Base-by-base conservation (phyloP, 1,139 yeast species). In the Candida sanyaensis region DNA sequence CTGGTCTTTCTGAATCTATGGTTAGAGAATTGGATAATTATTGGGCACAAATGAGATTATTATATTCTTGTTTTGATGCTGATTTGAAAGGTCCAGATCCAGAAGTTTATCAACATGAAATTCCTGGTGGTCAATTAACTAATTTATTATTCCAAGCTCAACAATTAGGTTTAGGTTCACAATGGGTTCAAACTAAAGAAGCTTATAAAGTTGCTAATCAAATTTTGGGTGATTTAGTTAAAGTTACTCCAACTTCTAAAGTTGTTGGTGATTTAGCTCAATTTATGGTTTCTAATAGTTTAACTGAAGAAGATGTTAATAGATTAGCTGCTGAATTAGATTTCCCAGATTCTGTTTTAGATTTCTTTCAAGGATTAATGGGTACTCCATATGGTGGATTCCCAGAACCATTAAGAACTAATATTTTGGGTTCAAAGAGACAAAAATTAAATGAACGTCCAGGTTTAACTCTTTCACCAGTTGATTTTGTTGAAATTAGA, bases 361-460 rank as follows among this genome's bases (percentile, higher is more conserved):
- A 95, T 73, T 93, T 93, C 80, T 91, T 93, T 83, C 97, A 95
- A 77, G 99, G 99, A 60, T 80, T 93, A 65, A 93, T 95, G 91
- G 99, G 99, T 65, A 93, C 93, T 61, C 99, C 99, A 60, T 91
- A 89, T 66, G 99, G 99, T 58, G 99, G 99, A 6, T 93, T 95
- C 96, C 99, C 99, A 47, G 99, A 93, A 73, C 99, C 99, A 42
- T 79, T 93, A 69, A 86, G 99, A 75, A 78, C 96, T 42, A 88
- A 92, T 66, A 81, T 93, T 54, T 83, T 93, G 65, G 75, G 76
- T 45, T 82, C 81, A 65, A 92, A 91, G 83, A 87, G 99, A 73
- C 86, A 88, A 71, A 90, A 91, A 73, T 83, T 93, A 69, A 81
- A 83, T 53, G 75, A 79, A 59, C 87, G 99, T 71, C 99, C 99